Conservation (phyloP, 2,329 filamentous ascomycete genomes). For the Diplodia sapinea region DNA sequence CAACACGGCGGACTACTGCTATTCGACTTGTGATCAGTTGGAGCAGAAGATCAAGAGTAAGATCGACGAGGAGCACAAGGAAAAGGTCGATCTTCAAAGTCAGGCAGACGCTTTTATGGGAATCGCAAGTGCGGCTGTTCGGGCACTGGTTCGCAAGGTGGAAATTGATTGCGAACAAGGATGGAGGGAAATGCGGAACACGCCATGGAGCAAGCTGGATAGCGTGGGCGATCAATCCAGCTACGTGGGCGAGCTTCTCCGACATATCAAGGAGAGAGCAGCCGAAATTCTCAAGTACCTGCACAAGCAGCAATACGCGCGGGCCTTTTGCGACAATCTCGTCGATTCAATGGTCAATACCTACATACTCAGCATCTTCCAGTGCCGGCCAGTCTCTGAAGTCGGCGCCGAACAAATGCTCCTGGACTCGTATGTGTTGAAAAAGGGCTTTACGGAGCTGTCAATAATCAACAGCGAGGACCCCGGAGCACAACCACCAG, state of each 20-base stretch:
- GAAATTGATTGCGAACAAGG: constrained; percentile 81
- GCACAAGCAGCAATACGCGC: constrained; percentile 89
- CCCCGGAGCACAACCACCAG: constrained; percentile 62
- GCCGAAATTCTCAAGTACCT: constrained; percentile 77
- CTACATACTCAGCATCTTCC: constrained; percentile 83
- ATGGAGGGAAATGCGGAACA: constrained; percentile 98
- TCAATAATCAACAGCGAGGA: constrained; percentile 64
- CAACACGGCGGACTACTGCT: constrained; percentile 98
- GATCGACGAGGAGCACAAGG: constrained; percentile 78
- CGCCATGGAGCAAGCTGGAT: constrained; percentile 92
- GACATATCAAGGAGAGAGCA: constrained; percentile 72
- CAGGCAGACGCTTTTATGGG: constrained; percentile 96
- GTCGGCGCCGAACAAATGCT: constrained; percentile 98
- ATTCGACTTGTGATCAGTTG: constrained; percentile 87
- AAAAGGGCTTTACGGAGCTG: constrained; percentile 76
- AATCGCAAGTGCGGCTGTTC: constrained; percentile 85
- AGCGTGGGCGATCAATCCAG: constrained; percentile 91
- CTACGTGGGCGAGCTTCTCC: constrained; percentile 83
- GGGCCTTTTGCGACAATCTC: constrained; percentile 95
- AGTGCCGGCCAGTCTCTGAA: constrained; percentile 89
- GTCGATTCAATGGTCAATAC: constrained; percentile 82
- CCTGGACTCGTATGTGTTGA: constrained; percentile 89
- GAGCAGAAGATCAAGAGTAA: constrained; percentile 93
- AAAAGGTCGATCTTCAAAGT: constrained; percentile 82
- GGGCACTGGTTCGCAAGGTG: constrained; percentile 81